These are phyloP conservation scores for Penicillium desertorum DNA, from an alignment of 495 filamentous ascomycete genomes.

Conservation along the genomic window DNA sequence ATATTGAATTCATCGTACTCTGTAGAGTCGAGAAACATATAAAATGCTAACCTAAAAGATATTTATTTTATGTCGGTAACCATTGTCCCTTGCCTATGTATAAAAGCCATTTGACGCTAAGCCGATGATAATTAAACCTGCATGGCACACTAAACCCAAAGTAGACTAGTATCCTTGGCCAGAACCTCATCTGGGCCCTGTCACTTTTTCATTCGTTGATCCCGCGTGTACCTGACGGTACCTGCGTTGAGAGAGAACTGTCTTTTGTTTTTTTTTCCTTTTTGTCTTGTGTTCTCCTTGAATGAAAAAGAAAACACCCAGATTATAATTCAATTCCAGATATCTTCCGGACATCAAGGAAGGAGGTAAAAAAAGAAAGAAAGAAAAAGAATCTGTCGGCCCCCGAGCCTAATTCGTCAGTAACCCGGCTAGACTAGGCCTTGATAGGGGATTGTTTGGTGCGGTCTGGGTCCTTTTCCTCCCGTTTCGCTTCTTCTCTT, in stretches of 20 bases:
- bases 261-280: neutral
- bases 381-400: slow-evolving; percentile 7
- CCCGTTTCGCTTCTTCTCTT: slow-evolving; percentile 14
- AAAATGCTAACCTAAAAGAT: no score
- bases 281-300: slow-evolving; percentile 1
- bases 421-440: slow-evolving; percentile 28
- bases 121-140: slow-evolving; percentile 23
- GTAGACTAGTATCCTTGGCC: slow-evolving; percentile 11
- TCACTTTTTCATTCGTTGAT: slow-evolving; percentile 13
- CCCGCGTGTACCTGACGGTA: slow-evolving; percentile 24
- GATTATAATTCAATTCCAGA: neutral
- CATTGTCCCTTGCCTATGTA: neutral
- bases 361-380: neutral
- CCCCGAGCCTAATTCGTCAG: slow-evolving; percentile 23
- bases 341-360: neutral
- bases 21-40: neutral
- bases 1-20: neutral
- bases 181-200: slow-evolving; percentile 16
- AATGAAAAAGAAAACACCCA: neutral
- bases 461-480: slow-evolving; percentile 25
- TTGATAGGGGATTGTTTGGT: slow-evolving; percentile 28
- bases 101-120: neutral
- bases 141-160: slow-evolving; percentile 12
- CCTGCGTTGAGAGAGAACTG: neutral
- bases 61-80: neutral